Percentiles rank a stretch among this genome's conserved stretches.
Evolutionary conservation across 1,284 basidiomycete genomes (phyloP).

Genomic region (Peniophora sp.): DNA sequence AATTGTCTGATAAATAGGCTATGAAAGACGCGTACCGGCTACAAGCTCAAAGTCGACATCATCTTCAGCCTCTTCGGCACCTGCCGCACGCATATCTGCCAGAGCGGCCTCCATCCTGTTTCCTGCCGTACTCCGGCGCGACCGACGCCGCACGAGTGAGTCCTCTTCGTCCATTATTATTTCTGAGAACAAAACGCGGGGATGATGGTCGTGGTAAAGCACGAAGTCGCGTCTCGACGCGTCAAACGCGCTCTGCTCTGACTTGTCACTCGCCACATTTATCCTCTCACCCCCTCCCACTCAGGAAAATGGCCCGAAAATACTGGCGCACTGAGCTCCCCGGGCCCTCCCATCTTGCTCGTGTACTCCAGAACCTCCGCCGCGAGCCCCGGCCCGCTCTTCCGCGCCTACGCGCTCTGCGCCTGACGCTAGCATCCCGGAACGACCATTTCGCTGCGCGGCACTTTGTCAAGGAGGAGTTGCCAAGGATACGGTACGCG

Average conservation of each 20-base stretch:
- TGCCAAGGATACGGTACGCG: conserved; percentile 66
- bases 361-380: conserved; percentile 44
- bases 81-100: conserved; percentile 60
- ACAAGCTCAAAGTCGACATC: conserved; percentile 63
- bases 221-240: neutral
- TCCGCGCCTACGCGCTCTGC: conserved; percentile 40
- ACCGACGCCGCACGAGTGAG: conserved; percentile 47
- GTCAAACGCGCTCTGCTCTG: neutral
- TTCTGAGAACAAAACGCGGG: neutral
- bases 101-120: conserved; percentile 71
- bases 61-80: conserved; percentile 55
- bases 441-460: conserved; percentile 74
- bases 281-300: neutral
- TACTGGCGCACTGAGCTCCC: conserved; percentile 17
- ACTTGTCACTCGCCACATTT: neutral
- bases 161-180: conserved; percentile 31
- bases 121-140: conserved; percentile 64
- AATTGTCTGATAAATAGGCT: neutral
- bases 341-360: conserved; percentile 48
- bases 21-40: conserved; percentile 33
- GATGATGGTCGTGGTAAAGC: neutral
- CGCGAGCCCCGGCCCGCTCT: conserved; percentile 49
- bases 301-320: neutral
- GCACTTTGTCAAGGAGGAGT: conserved; percentile 67
- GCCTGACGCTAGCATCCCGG: conserved; percentile 46